Percentiles rank a stretch among this genome's conserved stretches.
Evolutionary conservation across 2,329 filamentous ascomycete genomes (phyloP).

Genomic region (Neurospora crassa): DNA sequence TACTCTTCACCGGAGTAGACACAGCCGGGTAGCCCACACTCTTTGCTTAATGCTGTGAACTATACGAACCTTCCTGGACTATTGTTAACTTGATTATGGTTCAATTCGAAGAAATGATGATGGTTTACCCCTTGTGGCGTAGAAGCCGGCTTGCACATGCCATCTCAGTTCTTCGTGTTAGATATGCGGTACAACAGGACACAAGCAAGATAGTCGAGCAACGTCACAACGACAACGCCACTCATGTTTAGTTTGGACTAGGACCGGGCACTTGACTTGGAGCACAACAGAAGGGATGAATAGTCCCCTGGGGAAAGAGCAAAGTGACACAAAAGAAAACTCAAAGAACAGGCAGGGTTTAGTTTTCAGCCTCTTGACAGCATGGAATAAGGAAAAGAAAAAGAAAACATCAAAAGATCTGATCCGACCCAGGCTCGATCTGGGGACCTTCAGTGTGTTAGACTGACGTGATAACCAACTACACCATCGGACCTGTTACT

Average conservation of each 20-base stretch:
- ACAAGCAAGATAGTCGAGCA: too few species aligned
- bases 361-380: too few species aligned
- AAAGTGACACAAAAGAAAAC: too few species aligned
- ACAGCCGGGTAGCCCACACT: not conserved
- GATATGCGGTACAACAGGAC: too few species aligned
- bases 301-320: too few species aligned
- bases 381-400: too few species aligned
- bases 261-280: too few species aligned
- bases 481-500: slow-evolving; percentile 20
- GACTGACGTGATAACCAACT: slow-evolving; percentile 41
- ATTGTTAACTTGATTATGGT: not conserved
- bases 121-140: not conserved
- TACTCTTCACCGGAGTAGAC: not conserved
- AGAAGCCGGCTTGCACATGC: not conserved
- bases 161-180: too few species aligned
- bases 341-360: too few species aligned
- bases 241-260: too few species aligned
- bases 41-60: not conserved
- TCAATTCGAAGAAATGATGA: not conserved
- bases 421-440: slow-evolving; percentile 21
- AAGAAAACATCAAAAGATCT: not conserved
- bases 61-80: not conserved
- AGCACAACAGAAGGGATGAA: too few species aligned
- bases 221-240: too few species aligned
- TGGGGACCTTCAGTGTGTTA: slow-evolving; percentile 30